Evolutionary conservation across 2,329 filamentous ascomycete genomes (phyloP).

Genomic region (Microsporum ferrugineum): DNA sequence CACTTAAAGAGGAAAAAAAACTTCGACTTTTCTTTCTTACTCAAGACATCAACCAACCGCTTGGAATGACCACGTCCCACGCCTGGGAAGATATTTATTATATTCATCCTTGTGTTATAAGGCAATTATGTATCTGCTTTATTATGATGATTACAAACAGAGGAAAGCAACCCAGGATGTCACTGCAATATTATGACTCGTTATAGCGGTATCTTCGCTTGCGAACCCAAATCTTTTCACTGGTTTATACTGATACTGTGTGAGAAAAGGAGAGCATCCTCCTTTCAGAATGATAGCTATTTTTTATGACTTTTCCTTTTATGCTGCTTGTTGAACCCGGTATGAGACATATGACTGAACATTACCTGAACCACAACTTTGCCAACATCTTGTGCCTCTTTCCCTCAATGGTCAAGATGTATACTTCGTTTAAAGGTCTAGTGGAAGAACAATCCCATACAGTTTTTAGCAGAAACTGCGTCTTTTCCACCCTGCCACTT

Average conservation of each 20-base stretch:
- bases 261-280: too few species aligned
- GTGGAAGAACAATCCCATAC: slow-evolving; percentile 37
- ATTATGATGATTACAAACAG: not conserved
- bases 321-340: not conserved
- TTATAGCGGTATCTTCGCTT: not conserved
- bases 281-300: not conserved
- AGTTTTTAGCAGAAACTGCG: slow-evolving; percentile 40
- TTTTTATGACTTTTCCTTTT: not conserved
- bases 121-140: not conserved
- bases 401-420: slow-evolving; percentile 27
- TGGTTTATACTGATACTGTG: too few species aligned
- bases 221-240: too few species aligned
- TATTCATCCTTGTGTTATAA: too few species aligned
- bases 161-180: not conserved
- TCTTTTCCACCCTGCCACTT: slow-evolving; percentile 40
- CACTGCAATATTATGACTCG: not conserved
- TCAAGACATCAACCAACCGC: not conserved
- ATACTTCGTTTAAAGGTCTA: slow-evolving; percentile 34
- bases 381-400: slow-evolving; percentile 25
- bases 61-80: too few species aligned
- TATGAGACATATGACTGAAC: not conserved
- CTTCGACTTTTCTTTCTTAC: not conserved
- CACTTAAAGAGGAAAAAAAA: not conserved
- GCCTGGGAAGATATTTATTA: too few species aligned
- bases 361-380: slow-evolving; percentile 24